phyloP scores from a whole-genome alignment of 1,284 basidiomycete genomes.

The Puccinia horiana region DNA sequence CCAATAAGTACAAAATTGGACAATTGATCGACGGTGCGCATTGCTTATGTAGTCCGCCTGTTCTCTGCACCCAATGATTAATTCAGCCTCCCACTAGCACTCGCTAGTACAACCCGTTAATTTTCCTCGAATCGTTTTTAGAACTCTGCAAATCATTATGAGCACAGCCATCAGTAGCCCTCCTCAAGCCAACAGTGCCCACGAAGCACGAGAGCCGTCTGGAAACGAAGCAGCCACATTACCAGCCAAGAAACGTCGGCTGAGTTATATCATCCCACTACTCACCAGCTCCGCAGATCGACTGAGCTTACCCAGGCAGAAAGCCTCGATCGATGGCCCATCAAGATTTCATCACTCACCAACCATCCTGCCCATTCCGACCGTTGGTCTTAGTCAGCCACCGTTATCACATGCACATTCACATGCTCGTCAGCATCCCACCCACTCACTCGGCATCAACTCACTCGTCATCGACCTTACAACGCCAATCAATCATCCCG shows the following conservation, averaged over 20 bases:
- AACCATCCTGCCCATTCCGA: not conserved
- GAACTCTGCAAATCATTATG: no score
- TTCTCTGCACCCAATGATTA: no score
- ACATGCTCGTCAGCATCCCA: not conserved
- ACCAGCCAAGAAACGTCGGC: not conserved
- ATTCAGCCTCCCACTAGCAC: no score
- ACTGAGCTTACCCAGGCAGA: not conserved
- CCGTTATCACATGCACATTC: not conserved
- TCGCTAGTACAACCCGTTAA: no score
- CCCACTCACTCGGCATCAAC: conserved; percentile 80
- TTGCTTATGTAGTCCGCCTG: no score
- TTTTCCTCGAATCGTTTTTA: no score
- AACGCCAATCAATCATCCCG: conserved; percentile 66
- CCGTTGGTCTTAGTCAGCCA: not conserved
- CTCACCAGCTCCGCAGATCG: not conserved
- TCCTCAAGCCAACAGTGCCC: not conserved
- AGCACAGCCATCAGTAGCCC: conserved; percentile 8
- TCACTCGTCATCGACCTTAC: conserved; percentile 81
- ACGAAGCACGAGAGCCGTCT: not conserved
- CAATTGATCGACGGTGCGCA: no score
- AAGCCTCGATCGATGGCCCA: not conserved
- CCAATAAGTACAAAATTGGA: no score
- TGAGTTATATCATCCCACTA: conserved; percentile 11
- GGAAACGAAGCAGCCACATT: not conserved
- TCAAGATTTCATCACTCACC: not conserved